phyloP scores from a whole-genome alignment of 1,139 yeast species.

The Williopsis jadinii region DNA sequence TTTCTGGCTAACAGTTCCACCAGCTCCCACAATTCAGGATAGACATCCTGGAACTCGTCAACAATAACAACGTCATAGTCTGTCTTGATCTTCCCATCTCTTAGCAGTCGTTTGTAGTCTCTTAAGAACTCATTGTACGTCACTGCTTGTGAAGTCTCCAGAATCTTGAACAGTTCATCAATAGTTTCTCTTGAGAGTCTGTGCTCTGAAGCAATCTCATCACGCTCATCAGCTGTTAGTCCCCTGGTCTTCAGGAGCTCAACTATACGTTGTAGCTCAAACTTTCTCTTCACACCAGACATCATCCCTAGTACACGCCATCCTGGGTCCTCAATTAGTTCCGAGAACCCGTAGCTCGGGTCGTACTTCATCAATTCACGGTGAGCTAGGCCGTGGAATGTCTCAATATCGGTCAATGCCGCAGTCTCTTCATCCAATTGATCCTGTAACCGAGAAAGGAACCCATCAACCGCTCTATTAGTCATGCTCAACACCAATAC shows the following conservation, averaged over 20 bases:
- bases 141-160: slow-evolving; percentile 29
- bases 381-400: slow-evolving; percentile 61
- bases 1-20: slow-evolving; percentile 31
- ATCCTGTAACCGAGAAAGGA: slow-evolving; percentile 32
- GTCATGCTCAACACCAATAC: slow-evolving; percentile 65
- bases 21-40: slow-evolving; percentile 42
- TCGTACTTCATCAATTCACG: slow-evolving; percentile 38
- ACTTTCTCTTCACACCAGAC: slow-evolving; percentile 25
- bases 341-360: slow-evolving; percentile 25
- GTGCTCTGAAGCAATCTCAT: slow-evolving; percentile 3
- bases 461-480: slow-evolving; percentile 56
- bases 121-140: slow-evolving; percentile 36
- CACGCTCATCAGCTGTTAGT: neutral
- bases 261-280: slow-evolving; percentile 30
- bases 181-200: slow-evolving; percentile 4
- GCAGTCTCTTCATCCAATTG: slow-evolving; percentile 27
- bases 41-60: slow-evolving; percentile 75
- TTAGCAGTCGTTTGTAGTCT: slow-evolving; percentile 24
- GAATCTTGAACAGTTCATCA: slow-evolving; percentile 23
- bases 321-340: slow-evolving; percentile 44
- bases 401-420: slow-evolving; percentile 24
- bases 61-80: slow-evolving; percentile 40
- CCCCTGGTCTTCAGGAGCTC: slow-evolving; percentile 24
- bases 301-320: slow-evolving; percentile 37
- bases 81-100: slow-evolving; percentile 8